phyloP scores from a whole-genome alignment of 176 grass and related monocot species.

The Lolium perenne region DNA sequence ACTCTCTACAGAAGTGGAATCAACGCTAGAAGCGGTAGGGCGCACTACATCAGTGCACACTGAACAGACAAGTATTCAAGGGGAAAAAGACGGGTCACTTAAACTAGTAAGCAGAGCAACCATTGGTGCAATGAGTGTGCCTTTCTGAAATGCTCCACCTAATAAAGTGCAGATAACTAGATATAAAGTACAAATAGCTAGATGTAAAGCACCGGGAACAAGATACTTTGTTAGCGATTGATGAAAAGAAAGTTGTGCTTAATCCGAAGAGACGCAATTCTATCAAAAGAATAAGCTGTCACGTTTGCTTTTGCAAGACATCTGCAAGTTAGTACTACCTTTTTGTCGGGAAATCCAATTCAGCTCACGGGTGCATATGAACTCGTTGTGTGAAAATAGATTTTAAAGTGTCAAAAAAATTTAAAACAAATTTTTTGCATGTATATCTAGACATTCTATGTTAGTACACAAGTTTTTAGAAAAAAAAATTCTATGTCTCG shows the following conservation, averaged over 20 bases:
- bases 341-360: neutral
- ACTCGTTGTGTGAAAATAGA: too few species aligned
- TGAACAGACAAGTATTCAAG: neutral
- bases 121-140: neutral
- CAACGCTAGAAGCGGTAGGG: neutral
- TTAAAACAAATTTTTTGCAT: too few species aligned
- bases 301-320: conserved; percentile 35
- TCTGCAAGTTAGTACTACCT: neutral
- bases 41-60: neutral
- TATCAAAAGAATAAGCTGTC: neutral
- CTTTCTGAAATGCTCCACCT: conserved; percentile 30
- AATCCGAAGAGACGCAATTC: conserved; percentile 10
- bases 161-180: conserved; percentile 28
- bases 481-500: too few species aligned
- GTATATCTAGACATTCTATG: too few species aligned
- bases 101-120: neutral
- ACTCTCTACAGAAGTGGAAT: neutral
- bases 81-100: neutral
- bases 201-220: neutral
- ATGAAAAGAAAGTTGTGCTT: neutral
- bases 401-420: too few species aligned
- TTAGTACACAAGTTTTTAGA: too few species aligned
- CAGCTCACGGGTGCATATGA: too few species aligned
- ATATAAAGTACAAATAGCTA: conserved; percentile 9
- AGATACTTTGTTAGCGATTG: conserved; percentile 16